phyloP scores from a whole-genome alignment of 371 early-diverging fungal genomes.

The Actinomortierella ambigua region DNA sequence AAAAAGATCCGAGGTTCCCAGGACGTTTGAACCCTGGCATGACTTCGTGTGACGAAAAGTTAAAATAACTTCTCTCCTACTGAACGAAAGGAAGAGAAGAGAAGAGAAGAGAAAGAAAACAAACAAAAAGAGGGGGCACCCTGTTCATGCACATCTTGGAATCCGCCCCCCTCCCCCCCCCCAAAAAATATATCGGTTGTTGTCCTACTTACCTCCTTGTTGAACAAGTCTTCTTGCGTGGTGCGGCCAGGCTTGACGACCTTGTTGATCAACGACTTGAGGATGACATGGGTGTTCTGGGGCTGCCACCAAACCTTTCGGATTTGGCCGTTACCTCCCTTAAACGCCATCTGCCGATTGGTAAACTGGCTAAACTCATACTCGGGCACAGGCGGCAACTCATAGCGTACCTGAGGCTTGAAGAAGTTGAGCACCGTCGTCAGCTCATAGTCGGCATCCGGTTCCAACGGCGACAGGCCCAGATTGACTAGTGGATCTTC shows the following conservation, averaged over 20 bases:
- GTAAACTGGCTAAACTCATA: slow-evolving; percentile 8
- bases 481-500: slow-evolving; percentile 12
- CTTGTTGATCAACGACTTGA: slow-evolving; percentile 23
- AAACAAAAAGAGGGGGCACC: no score
- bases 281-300: slow-evolving; percentile 5
- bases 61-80: background rate
- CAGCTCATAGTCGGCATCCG: slow-evolving; percentile 20
- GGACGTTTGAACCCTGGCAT: background rate
- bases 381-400: background rate
- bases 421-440: slow-evolving; percentile 23
- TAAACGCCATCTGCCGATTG: slow-evolving; percentile 6
- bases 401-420: slow-evolving; percentile 13
- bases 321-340: slow-evolving; percentile 31
- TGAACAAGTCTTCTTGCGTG: slow-evolving; percentile 20
- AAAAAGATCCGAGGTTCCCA: no score
- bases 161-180: no score
- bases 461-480: slow-evolving; percentile 13
- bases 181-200: no score
- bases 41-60: background rate
- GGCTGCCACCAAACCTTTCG: slow-evolving; percentile 13
- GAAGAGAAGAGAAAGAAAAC: background rate
- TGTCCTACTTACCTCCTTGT: slow-evolving; percentile 25
- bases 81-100: background rate
- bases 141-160: no score
- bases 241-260: slow-evolving; percentile 11